A percentile compares a stretch with the other conserved stretches of the same genome.
Conservation (phyloP, 2,329 filamentous ascomycete species). For the Paracamarosporium sp. region DNA sequence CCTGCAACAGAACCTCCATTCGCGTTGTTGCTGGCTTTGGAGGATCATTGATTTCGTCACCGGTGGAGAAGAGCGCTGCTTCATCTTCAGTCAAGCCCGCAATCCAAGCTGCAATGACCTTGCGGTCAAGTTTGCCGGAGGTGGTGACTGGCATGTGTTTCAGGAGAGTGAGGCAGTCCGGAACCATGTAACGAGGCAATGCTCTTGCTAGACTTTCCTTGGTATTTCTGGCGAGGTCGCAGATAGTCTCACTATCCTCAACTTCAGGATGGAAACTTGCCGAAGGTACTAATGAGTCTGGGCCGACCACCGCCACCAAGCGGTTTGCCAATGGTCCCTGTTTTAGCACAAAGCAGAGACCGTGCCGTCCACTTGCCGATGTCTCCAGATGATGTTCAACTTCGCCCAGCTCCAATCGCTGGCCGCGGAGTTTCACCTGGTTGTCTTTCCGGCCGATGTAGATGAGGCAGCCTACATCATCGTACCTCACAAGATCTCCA, state of each 20-base stretch:
- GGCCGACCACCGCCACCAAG: too few relatives aligned
- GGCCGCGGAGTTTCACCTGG: constrained; percentile 37
- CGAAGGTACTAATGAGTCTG: too few relatives aligned
- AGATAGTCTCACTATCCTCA: too few relatives aligned
- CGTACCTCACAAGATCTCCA: constrained; percentile 15
- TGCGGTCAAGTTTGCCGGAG: constrained; percentile 53
- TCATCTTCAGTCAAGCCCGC: constrained; percentile 4
- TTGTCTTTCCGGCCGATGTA: constrained; percentile 18
- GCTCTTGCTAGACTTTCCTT: too few relatives aligned
- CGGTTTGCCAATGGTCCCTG: too few relatives aligned
- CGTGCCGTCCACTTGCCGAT: too few relatives aligned
- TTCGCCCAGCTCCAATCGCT: constrained; percentile 54
- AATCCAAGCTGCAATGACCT: too few relatives aligned
- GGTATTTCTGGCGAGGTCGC: too few relatives aligned
- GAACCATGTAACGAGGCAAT: constrained; percentile 53
- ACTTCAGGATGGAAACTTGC: too few relatives aligned
- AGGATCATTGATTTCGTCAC: neutral
- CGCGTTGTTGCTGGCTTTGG: neutral
- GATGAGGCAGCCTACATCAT: constrained; percentile 9
- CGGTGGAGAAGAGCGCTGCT: neutral
- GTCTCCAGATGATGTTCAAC: constrained; percentile 54
- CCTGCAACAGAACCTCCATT: constrained; percentile 35
- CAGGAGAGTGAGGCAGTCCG: constrained; percentile 51
- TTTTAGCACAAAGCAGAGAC: too few relatives aligned
- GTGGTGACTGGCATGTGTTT: constrained; percentile 49